Base-by-base conservation (phyloP, 2,329 filamentous ascomycete genomes). In the Blastomyces emzantsi region DNA sequence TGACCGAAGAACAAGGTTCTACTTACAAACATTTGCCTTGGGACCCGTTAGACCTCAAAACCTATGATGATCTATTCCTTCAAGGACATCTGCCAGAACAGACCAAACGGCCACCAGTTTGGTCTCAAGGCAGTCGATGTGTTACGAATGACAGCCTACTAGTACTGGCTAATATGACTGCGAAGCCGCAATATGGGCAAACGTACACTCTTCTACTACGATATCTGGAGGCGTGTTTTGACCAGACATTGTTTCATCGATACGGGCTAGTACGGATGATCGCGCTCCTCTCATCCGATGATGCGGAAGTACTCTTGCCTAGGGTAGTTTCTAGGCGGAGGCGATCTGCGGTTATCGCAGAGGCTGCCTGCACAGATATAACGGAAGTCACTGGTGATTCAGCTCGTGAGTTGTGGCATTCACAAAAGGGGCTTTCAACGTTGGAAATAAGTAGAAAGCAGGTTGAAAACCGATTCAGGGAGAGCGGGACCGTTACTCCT, bases 191-290 rank as follows among this genome's bases (percentile, higher is more conserved):
- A 87, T 70, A 74, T 83, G 41, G 86, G 85, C 68, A 73, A 89
- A 64, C 80, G 81, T 60, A 74, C 78, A 64, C 78, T 88, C 64
- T 64, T 61, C 56, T 69, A 89, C 1, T 71, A 87, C 1, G 85
- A 89, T 70, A 82, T 90, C 64, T 78, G 87, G 68, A 78, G 75
- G 54, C 82, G 60, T 83, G 89, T 62, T 81, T 85, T 65, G 77
- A 80, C 2, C 80, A 85, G 60, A 75, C 79, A 0, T 79, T 88
- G 0, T 84, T 95, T 68, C 88, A 96, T 69, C 79, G 80, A 36
- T 92, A 91, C 72, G 93, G 93, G 2, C 82, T 87, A 22, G 87
- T 96, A 2, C 86, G 92, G 59, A 87, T 93, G 79, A 81, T 97
- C 0, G 72, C 92, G 49, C 92, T 92, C 87, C 70, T 87, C 3